Base-by-base conservation (phyloP, 2,329 filamentous ascomycete species). In the Zasmidium angulare region DNA sequence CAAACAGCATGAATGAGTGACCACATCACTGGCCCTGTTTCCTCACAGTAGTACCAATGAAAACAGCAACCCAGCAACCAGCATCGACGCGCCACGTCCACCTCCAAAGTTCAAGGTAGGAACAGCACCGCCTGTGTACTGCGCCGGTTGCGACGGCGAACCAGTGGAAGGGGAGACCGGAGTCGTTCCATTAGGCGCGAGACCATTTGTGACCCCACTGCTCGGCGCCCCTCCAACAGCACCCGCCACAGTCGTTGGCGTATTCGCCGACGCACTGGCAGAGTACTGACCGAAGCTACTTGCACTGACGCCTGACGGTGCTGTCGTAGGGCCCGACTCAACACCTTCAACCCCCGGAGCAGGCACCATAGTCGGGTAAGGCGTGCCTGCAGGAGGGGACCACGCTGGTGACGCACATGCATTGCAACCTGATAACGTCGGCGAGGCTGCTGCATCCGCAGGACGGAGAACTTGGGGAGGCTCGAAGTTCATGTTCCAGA, bases 401-500 rank as follows among this genome's bases (percentile, higher is more conserved):
- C 14, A 58, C 9, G 55, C 49, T 19, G 55, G 49, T 19, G 40
- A 20, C 2, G 55, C 46, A 22, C 49, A 49, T 3, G 17, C 26
- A 23, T 40, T n/a, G 31, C 43, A 29, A 23, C 36, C 31, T 26
- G 55, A n/a, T 19, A 17, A 3, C 3, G 36, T 43, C 9, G 36
- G 36, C n/a, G 36, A 43, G 3, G 36, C 36, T 14, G 40, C 46
- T 14, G 21, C 21, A 20, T 43, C 53, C n/a, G 24, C 29, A 21
- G 55, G 22, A 20, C 50, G 47, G 47, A 51, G 49, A 22, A 57
- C 26, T 23, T 56, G 26, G 23, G 49, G 48, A 31, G 48, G 46
- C 29, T 57, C 3, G 55, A 57, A 57, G 23, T 43, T 46, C 26
- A 57, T 22, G 36, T 57, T 51, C 55, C 55, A 57, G 55, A 43